Conservation (phyloP, 139 green algal genomes). For the Edaphochlamys debaryana region DNA sequence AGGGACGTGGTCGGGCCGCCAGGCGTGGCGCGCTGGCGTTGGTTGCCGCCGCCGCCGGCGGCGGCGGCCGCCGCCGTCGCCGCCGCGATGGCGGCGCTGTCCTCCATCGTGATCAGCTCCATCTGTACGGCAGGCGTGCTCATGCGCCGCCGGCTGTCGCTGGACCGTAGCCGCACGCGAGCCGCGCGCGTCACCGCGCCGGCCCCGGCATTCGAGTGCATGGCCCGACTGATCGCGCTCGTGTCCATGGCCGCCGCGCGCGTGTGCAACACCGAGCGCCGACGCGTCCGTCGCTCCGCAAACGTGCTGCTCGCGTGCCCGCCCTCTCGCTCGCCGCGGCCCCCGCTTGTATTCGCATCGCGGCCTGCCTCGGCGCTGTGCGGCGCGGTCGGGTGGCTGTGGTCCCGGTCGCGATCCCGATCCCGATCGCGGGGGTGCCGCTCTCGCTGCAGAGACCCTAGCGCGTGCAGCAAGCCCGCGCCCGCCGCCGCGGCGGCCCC, state of each 20-base stretch:
- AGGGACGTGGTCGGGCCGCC: background rate
- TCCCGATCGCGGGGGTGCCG: no score
- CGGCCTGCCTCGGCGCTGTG: background rate
- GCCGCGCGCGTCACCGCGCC: background rate
- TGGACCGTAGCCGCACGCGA: no score
- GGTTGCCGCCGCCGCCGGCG: background rate
- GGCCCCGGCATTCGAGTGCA: background rate
- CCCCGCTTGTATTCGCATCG: no score
- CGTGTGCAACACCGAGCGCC: conserved; percentile 26
- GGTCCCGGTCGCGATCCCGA: no score
- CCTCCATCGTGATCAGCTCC: background rate
- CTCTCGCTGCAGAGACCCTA: no score
- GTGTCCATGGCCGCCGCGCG: conserved; percentile 12
- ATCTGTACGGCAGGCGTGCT: conserved; percentile 14
- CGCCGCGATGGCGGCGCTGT: no score
- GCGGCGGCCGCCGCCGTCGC: no score
- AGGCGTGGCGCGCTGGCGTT: background rate
- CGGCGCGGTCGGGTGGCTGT: background rate
- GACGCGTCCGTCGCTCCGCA: background rate
- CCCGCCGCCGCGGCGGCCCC: no score
- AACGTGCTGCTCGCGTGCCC: no score
- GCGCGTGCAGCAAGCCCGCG: no score
- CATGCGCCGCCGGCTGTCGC: background rate
- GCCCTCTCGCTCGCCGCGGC: no score
- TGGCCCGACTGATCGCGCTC: background rate